Percentiles rank a stretch among this genome's conserved stretches.
phyloP scores from a whole-genome alignment of 2,329 filamentous ascomycete species.

The Amauroascus niger region DNA sequence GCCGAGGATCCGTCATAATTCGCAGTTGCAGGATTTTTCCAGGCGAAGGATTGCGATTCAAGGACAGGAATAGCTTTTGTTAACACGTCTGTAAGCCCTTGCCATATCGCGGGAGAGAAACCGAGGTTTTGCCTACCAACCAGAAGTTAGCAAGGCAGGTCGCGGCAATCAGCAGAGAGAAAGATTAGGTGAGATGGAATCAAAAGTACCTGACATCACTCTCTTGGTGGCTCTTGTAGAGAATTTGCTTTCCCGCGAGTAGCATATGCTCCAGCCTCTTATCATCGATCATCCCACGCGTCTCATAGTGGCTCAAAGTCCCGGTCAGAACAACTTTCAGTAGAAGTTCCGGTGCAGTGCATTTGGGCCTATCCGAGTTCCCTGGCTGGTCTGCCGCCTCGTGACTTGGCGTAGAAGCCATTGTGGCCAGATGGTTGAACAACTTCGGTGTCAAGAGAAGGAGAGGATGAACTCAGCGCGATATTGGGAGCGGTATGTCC shows the following conservation, averaged over 20 bases:
- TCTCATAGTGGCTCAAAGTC: constrained; percentile 50
- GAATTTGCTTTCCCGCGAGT: constrained; percentile 50
- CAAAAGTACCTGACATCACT: constrained; percentile 42
- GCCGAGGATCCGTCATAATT: constrained; percentile 52
- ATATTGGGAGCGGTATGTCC: background rate
- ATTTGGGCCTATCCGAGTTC: constrained; percentile 28
- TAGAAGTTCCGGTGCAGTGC: constrained; percentile 40
- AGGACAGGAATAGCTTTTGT: constrained; percentile 52
- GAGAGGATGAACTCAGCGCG: background rate
- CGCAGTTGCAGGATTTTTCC: constrained; percentile 47
- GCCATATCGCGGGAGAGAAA: constrained; percentile 49
- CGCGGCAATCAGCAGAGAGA: background rate
- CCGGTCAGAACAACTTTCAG: constrained; percentile 41
- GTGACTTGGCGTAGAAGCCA: constrained; percentile 20
- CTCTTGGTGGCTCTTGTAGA: constrained; percentile 49
- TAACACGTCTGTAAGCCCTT: constrained; percentile 49
- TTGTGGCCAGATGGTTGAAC: constrained; percentile 17
- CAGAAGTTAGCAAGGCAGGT: background rate
- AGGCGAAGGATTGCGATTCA: constrained; percentile 52
- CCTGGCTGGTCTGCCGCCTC: constrained; percentile 21
- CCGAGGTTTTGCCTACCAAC: constrained; percentile 47
- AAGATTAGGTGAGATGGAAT: background rate
- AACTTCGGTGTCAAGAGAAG: background rate
- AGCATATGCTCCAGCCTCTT: constrained; percentile 49
- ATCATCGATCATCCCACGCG: constrained; percentile 50